A percentile compares a stretch with the other conserved stretches of the same genome.
Conservation (phyloP, 768 basidiomycete species). For the Tricholomella constricta region DNA sequence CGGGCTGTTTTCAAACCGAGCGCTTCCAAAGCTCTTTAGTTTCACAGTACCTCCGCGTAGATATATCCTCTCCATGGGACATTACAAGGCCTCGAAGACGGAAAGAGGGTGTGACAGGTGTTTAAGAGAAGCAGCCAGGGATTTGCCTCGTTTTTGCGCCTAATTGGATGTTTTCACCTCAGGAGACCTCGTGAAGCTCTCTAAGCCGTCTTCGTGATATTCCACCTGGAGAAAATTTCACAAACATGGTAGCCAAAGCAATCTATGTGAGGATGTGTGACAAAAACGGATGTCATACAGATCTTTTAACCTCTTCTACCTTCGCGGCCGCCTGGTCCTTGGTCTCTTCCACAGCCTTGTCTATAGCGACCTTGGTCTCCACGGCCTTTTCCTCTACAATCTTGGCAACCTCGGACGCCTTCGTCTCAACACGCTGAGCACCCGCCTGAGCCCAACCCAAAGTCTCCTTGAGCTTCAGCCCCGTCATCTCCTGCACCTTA, state of each 20-base stretch:
- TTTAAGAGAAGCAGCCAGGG: too few species aligned
- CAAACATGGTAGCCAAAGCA: neutral
- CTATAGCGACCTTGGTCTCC: conserved; percentile 15
- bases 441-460: conserved; percentile 41
- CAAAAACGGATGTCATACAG: conserved; percentile 11
- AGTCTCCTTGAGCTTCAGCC: conserved; percentile 67
- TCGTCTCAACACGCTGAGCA: conserved; percentile 20
- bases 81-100: too few species aligned
- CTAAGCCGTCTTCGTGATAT: too few species aligned
- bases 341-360: conserved; percentile 26
- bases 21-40: too few species aligned
- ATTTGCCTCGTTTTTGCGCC: too few species aligned
- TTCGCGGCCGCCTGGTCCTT: conserved; percentile 19
- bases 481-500: conserved; percentile 67
- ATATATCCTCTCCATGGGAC: too few species aligned
- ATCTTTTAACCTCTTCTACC: conserved; percentile 13
- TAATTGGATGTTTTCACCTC: too few species aligned
- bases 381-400: conserved; percentile 28
- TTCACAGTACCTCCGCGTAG: too few species aligned
- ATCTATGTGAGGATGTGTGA: conserved; percentile 11
- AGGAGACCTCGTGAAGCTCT: too few species aligned
- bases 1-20: too few species aligned
- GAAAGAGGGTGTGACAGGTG: too few species aligned
- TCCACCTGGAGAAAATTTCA: too few species aligned
- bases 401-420: conserved; percentile 23